Conservation (phyloP, 2,329 filamentous ascomycete genomes). For the Sclerotinia borealis region DNA sequence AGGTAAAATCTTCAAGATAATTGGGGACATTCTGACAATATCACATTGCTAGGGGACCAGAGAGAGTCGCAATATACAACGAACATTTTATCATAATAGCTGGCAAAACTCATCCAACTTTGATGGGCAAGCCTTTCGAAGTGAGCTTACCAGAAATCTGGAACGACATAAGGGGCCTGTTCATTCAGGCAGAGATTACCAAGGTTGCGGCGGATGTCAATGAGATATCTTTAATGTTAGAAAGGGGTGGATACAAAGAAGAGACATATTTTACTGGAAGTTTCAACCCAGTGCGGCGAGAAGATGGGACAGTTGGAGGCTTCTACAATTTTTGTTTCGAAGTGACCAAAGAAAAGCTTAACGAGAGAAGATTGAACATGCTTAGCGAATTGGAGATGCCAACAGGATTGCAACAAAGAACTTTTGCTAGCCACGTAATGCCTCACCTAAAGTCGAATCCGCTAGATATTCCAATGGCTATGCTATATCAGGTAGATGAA, state of each 20-base stretch:
- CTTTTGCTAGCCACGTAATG: slow-evolving; percentile 19
- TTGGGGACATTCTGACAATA: neutral
- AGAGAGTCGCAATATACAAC: slow-evolving; percentile 27
- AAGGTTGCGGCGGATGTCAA: slow-evolving; percentile 21
- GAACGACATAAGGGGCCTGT: slow-evolving; percentile 16
- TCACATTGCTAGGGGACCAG: slow-evolving; percentile 19
- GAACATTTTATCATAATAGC: slow-evolving; percentile 23
- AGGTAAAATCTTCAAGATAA: neutral
- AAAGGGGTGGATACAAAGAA: slow-evolving; percentile 23
- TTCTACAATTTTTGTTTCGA: slow-evolving; percentile 29
- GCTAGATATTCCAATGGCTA: slow-evolving; percentile 26
- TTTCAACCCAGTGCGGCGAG: slow-evolving; percentile 25
- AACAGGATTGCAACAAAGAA: slow-evolving; percentile 6
- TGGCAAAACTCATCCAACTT: slow-evolving; percentile 21
- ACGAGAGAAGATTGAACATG: slow-evolving; percentile 23
- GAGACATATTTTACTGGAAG: slow-evolving; percentile 29
- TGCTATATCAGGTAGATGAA: slow-evolving; percentile 27
- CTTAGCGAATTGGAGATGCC: slow-evolving; percentile 21
- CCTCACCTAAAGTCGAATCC: slow-evolving; percentile 22
- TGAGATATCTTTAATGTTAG: slow-evolving; percentile 25
- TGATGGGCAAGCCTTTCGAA: slow-evolving; percentile 23
- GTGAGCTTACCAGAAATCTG: slow-evolving; percentile 22
- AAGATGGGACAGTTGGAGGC: slow-evolving; percentile 23
- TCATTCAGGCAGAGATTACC: slow-evolving; percentile 18
- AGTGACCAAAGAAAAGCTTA: slow-evolving; percentile 23